These are phyloP conservation scores for Naumovozyma dairenensis DNA, from an alignment of 805 yeast species.

Conservation along the genomic window DNA sequence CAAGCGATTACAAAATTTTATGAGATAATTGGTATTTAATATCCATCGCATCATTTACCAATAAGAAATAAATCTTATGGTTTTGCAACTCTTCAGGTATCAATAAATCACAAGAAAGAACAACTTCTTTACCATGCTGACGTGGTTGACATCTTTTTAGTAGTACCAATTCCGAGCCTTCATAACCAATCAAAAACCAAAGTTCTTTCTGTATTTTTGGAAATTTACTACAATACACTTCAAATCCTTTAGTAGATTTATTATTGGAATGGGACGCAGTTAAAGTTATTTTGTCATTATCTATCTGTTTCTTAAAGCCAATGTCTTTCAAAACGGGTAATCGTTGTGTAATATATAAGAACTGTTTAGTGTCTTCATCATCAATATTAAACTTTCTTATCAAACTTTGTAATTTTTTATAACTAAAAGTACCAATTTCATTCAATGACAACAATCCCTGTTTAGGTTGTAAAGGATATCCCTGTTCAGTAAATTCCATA, in stretches of 20 bases:
- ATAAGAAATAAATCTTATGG: conserved; percentile 34
- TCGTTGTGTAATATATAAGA: conserved; percentile 41
- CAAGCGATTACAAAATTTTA: conserved; percentile 5
- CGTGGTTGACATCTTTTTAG: conserved; percentile 71
- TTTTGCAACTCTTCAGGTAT: conserved; percentile 44
- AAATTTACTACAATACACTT: conserved; percentile 66
- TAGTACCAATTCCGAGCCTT: conserved; percentile 44
- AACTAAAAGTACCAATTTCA: conserved; percentile 34
- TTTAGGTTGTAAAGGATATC: conserved; percentile 8
- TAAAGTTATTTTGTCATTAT: conserved; percentile 32
- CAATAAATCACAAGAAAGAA: conserved; percentile 34
- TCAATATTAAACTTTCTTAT: conserved; percentile 29
- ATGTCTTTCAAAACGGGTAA: conserved; percentile 52
- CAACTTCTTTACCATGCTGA: conserved; percentile 22
- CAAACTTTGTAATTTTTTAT: conserved; percentile 20
- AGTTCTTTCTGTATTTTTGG: conserved; percentile 89
- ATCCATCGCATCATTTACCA: conserved; percentile 61
- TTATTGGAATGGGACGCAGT: conserved; percentile 44
- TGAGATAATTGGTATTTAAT: conserved; percentile 33
- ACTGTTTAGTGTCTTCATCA: conserved; percentile 36
- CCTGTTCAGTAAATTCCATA: conserved; percentile 14
- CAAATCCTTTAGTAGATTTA: conserved; percentile 45
- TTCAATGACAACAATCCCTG: conserved; percentile 26
- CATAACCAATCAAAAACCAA: conserved; percentile 69
- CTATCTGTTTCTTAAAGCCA: conserved; percentile 30